Conservation (phyloP, 208 protist species). For the Leishmania arabica region DNA sequence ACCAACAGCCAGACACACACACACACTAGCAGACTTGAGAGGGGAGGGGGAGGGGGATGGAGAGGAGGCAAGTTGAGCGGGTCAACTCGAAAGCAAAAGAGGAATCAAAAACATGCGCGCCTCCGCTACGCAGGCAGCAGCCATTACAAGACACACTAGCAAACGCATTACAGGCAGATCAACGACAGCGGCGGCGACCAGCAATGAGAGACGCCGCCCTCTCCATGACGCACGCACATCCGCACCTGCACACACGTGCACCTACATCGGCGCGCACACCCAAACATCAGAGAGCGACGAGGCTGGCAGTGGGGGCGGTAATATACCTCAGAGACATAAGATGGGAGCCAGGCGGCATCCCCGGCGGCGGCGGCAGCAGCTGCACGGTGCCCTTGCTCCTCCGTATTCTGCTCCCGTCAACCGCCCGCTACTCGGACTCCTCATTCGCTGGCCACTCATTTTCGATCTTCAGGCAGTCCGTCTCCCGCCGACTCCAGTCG, state of each 20-base stretch:
- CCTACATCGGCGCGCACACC: background rate
- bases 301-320: background rate
- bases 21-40: background rate
- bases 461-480: slow-evolving; percentile 78
- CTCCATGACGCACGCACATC: background rate
- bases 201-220: too few relatives aligned
- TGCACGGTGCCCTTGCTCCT: background rate
- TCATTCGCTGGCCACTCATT: slow-evolving; percentile 89
- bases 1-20: background rate
- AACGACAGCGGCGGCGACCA: too few relatives aligned
- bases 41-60: background rate
- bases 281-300: background rate
- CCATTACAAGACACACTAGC: background rate
- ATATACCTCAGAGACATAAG: background rate
- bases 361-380: background rate
- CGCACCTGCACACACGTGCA: too few relatives aligned
- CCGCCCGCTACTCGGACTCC: slow-evolving; percentile 31
- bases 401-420: background rate
- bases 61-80: background rate
- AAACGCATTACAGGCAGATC: too few relatives aligned
- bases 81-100: background rate
- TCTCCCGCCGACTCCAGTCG: slow-evolving; percentile 69
- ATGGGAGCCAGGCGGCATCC: background rate
- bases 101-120: background rate
- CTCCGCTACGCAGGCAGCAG: background rate